Evolutionary conservation across 768 basidiomycete genomes (phyloP).

Genomic region (Russula abietina): DNA sequence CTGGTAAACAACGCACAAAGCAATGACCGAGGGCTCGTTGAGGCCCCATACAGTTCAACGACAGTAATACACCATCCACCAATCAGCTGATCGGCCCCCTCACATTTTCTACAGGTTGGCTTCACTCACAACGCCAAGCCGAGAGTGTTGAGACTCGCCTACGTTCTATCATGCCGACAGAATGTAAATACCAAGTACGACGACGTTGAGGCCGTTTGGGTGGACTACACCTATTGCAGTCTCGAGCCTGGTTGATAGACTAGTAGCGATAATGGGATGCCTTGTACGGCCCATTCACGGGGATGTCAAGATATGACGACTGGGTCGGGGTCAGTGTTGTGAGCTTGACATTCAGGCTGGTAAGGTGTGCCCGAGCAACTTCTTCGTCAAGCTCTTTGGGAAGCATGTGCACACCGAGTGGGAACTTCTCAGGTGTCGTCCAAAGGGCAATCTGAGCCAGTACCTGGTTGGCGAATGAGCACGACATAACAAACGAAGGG

Average conservation of each 20-base stretch:
- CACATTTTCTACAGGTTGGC: slow-evolving; percentile 4
- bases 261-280: slow-evolving; percentile 63
- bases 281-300: slow-evolving; percentile 76
- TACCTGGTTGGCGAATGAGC: slow-evolving; percentile 98
- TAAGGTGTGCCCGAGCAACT: slow-evolving; percentile 93
- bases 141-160: slow-evolving; percentile 46
- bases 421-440: slow-evolving; percentile 89
- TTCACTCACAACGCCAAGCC: slow-evolving; percentile 21
- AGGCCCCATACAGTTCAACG: slow-evolving; percentile 38
- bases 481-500: slow-evolving; percentile 99
- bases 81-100: slow-evolving; percentile 15
- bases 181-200: slow-evolving; percentile 51
- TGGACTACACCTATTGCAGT: slow-evolving; percentile 3
- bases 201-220: slow-evolving; percentile 69
- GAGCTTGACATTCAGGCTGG: slow-evolving; percentile 89
- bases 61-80: slow-evolving; percentile 13
- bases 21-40: slow-evolving; percentile 45
- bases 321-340: slow-evolving; percentile 68
- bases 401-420: slow-evolving; percentile 95
- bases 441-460: slow-evolving; percentile 98
- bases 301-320: slow-evolving; percentile 88
- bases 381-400: slow-evolving; percentile 99
- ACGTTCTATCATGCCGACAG: slow-evolving; percentile 44
- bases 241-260: slow-evolving; percentile 24
- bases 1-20: background rate